Base-by-base conservation (phyloP, 140 eudicot species). In the Erigeron philadelphicus region DNA sequence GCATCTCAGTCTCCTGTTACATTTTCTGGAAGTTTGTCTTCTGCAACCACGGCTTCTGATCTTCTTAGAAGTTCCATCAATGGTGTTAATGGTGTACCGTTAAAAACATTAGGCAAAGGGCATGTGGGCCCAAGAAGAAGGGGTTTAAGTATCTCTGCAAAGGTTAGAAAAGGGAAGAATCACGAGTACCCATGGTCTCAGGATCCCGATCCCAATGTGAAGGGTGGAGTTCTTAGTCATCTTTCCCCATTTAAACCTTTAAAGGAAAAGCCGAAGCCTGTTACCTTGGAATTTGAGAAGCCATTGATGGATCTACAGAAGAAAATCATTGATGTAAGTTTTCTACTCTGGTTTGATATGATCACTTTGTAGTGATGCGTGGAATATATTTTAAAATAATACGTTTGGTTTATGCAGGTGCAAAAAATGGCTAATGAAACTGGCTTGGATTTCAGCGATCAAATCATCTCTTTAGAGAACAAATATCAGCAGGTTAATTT, bases 361-460 rank as follows among this genome's bases (percentile, higher is more conserved):
- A 17, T 62, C 44, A 17, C 9, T 56, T 79, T 42, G 13, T 65
- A 7, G 59, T 46, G 43, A 64, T 61, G n/a, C 23, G 45, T 53
- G 55, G 11, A 50, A 75, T 15, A 45, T 75, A 44, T 61, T 11
- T 60, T 2, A 40, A 58, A 45, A 11, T 62, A 8, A 60, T 12
- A 9, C 43, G 72, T 73, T 59, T 71, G 19, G 64, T 69, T 63
- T 59, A 46, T 82, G 63, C 79, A 91, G 97, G 95, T 91, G 41
- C 90, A 87, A 85, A 91, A 84, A 82, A 88, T 88, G 98, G 96
- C 96, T 40, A 88, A 86, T 72, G 96, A 91, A 78, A 88, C 98
- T 48, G 96, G 95, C 62, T 75, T 91, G 67, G 96, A 91, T 78
- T 86, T 89, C 83, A 86, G 82, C 70, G 95, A 89, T 70, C 90